Percentiles rank a stretch among this genome's conserved stretches.
Evolutionary conservation across 495 filamentous ascomycete genomes (phyloP).

Genomic region (Hypoxylon perforatum): DNA sequence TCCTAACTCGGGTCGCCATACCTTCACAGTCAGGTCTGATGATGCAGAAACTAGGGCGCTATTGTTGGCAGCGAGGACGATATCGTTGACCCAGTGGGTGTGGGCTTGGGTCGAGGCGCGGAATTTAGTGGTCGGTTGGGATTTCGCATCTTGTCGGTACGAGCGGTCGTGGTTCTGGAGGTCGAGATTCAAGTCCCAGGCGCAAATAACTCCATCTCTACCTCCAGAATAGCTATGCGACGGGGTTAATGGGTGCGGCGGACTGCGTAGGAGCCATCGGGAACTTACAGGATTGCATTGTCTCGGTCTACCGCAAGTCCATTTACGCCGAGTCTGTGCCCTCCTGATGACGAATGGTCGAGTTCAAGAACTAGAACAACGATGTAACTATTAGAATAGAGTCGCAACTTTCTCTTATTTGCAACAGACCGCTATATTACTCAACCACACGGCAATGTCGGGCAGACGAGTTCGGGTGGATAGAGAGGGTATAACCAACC

Average conservation of each 20-base stretch:
- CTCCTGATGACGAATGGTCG: constrained; percentile 83
- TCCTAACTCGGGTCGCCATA: constrained; percentile 89
- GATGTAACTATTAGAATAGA: constrained; percentile 29
- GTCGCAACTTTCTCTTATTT: background rate
- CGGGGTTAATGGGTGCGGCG: constrained; percentile 37
- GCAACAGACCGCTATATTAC: background rate
- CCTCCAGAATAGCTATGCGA: constrained; percentile 87
- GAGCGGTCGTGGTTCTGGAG: constrained; percentile 51
- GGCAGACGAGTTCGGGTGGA: constrained; percentile 3
- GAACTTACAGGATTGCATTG: constrained; percentile 85
- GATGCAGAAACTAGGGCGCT: constrained; percentile 91
- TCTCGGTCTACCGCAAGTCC: constrained; percentile 87
- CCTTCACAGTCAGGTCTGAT: constrained; percentile 92
- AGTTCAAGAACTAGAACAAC: constrained; percentile 82
- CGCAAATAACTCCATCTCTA: constrained; percentile 94
- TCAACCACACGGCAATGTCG: background rate
- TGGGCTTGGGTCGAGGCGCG: constrained; percentile 94
- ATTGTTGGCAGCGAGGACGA: constrained; percentile 85
- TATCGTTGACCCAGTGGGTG: constrained; percentile 98
- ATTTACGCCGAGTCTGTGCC: constrained; percentile 94
- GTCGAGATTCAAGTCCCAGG: constrained; percentile 85
- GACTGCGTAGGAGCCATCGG: constrained; percentile 31
- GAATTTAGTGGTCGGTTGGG: constrained; percentile 70
- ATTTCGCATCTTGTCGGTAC: constrained; percentile 41
- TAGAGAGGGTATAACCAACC: constrained; percentile 6